Evolutionary conservation across 768 basidiomycete genomes (phyloP).

Genomic region (Nevesoporus exiguus): DNA sequence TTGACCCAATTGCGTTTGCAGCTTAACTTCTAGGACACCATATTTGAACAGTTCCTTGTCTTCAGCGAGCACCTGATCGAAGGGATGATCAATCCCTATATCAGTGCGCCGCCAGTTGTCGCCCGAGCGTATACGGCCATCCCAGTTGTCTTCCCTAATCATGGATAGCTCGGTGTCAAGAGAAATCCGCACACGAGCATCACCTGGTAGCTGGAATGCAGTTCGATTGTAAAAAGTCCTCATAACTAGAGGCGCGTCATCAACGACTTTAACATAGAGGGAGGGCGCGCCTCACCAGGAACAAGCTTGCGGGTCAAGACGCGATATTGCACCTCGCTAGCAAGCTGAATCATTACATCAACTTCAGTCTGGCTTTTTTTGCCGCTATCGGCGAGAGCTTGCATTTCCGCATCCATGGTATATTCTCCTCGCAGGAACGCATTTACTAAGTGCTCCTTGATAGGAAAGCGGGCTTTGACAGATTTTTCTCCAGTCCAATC

Average conservation of each 20-base stretch:
- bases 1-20: slow-evolving; percentile 94
- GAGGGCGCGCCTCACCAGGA: slow-evolving; percentile 57
- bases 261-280: background rate
- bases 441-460: slow-evolving; percentile 92
- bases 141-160: slow-evolving; percentile 97
- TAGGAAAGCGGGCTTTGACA: slow-evolving; percentile 93
- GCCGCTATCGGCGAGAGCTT: slow-evolving; percentile 78
- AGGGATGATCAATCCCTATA: slow-evolving; percentile 90
- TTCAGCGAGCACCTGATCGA: slow-evolving; percentile 64
- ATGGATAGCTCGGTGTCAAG: slow-evolving; percentile 95
- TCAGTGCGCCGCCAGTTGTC: slow-evolving; percentile 95
- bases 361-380: slow-evolving; percentile 93
- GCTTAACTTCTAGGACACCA: slow-evolving; percentile 94
- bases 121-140: slow-evolving; percentile 68
- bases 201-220: slow-evolving; percentile 97
- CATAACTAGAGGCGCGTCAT: slow-evolving; percentile 57
- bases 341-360: slow-evolving; percentile 91
- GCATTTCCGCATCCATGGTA: slow-evolving; percentile 91
- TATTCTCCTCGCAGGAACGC: slow-evolving; percentile 87
- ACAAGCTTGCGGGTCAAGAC: slow-evolving; percentile 74
- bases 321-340: slow-evolving; percentile 95
- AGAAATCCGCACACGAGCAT: slow-evolving; percentile 97
- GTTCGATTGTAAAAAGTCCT: slow-evolving; percentile 98
- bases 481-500: slow-evolving; percentile 99
- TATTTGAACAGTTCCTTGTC: slow-evolving; percentile 97